Conservation (phyloP, 1,139 yeast genomes). For the Candida albicans region DNA sequence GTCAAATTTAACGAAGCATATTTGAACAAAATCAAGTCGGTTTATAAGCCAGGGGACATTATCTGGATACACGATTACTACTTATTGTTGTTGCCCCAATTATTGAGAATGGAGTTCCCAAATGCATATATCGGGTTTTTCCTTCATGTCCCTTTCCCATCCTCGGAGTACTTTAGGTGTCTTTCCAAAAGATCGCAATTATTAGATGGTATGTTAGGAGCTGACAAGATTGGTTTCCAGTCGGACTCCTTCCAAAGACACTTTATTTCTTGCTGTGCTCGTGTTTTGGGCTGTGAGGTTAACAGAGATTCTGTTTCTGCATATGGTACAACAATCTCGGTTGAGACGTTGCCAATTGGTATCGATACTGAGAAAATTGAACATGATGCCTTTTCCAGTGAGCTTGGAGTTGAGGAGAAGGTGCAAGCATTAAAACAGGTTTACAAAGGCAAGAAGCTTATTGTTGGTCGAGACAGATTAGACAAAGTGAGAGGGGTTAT, state of each 20-base stretch:
- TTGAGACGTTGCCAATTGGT: conserved; percentile 81
- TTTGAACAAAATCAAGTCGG: conserved; percentile 68
- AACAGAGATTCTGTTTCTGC: conserved; percentile 61
- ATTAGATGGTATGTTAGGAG: conserved; percentile 88
- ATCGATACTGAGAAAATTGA: conserved; percentile 70
- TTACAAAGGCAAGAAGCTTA: conserved; percentile 72
- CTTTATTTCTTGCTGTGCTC: conserved; percentile 83
- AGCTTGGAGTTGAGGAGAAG: conserved; percentile 33
- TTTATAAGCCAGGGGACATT: conserved; percentile 86
- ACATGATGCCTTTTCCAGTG: conserved; percentile 49
- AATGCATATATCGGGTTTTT: conserved; percentile 81
- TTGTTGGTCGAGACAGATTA: conserved; percentile 80
- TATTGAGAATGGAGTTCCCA: conserved; percentile 79
- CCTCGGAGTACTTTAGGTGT: conserved; percentile 91
- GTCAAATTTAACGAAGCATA: conserved; percentile 89
- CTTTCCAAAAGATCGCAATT: conserved; percentile 78
- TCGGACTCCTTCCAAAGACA: conserved; percentile 85
- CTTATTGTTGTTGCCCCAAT: conserved; percentile 77
- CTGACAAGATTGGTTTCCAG: conserved; percentile 85
- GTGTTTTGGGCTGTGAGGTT: conserved; percentile 73
- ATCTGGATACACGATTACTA: conserved; percentile 97
- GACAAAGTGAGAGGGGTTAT: conserved; percentile 82
- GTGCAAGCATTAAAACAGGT: conserved; percentile 57
- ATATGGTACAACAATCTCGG: conserved; percentile 73
- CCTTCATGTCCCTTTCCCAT: conserved; percentile 90